phyloP scores from a whole-genome alignment of 495 filamentous ascomycete genomes.

The Pyrenopolyporus hunteri region DNA sequence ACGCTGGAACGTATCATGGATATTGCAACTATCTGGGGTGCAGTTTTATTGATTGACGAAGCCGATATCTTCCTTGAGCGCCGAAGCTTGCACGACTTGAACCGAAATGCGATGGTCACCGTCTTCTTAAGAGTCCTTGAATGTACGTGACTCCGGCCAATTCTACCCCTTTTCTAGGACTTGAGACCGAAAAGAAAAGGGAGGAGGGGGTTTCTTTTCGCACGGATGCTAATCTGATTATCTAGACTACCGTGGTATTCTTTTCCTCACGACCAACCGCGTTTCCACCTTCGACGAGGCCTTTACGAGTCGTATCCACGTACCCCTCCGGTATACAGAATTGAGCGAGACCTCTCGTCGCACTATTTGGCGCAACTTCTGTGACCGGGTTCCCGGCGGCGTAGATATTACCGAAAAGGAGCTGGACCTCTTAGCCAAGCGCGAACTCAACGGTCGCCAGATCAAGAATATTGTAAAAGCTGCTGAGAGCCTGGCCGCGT shows the following conservation, averaged over 20 bases:
- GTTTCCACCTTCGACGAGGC: slow-evolving; percentile 63
- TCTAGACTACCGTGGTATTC: slow-evolving; percentile 68
- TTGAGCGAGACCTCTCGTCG: slow-evolving; percentile 41
- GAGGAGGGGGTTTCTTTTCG: no score
- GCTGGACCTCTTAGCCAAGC: slow-evolving; percentile 48
- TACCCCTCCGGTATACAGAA: slow-evolving; percentile 48
- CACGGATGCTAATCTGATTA: neutral
- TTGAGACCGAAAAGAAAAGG: neutral
- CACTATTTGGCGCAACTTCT: slow-evolving; percentile 57
- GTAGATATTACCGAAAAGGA: slow-evolving; percentile 50
- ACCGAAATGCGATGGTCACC: slow-evolving; percentile 54
- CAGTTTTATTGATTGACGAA: slow-evolving; percentile 59
- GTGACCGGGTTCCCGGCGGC: slow-evolving; percentile 12
- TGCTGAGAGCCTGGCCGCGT: slow-evolving; percentile 48
- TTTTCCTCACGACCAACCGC: slow-evolving; percentile 86
- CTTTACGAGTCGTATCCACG: slow-evolving; percentile 57
- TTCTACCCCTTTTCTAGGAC: neutral
- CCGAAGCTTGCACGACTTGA: slow-evolving; percentile 48
- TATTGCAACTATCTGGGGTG: slow-evolving; percentile 54
- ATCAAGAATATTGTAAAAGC: slow-evolving; percentile 70
- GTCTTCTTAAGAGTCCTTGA: slow-evolving; percentile 46
- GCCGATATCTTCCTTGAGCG: slow-evolving; percentile 58
- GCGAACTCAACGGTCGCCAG: slow-evolving; percentile 63
- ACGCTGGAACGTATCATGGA: slow-evolving; percentile 56
- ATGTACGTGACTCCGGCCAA: neutral